A percentile compares a stretch with the other conserved stretches of the same genome.
Evolutionary conservation across 169 alveolate genomes (phyloP).

Genomic region (Plasmodium falciparum): DNA sequence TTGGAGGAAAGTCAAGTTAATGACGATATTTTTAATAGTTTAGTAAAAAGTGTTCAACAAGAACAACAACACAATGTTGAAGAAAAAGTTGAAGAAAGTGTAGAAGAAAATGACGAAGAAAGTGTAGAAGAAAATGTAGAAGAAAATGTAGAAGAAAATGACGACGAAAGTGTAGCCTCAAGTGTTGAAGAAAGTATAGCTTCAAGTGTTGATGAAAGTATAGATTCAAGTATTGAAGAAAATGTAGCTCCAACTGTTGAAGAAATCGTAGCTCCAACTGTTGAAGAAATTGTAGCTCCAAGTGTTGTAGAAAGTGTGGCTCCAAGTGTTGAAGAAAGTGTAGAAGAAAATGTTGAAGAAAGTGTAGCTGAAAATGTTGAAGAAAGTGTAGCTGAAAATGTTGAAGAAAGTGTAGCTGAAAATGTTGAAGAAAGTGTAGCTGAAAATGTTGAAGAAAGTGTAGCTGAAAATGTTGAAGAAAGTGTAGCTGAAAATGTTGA

Average conservation of each 20-base stretch:
- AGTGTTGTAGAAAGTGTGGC: neutral
- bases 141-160: neutral
- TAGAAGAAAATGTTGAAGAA: slow-evolving; percentile 11
- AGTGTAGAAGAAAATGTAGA: neutral
- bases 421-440: slow-evolving; percentile 5
- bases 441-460: slow-evolving; percentile 8
- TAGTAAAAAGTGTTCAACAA: neutral
- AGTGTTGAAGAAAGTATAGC: neutral
- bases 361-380: neutral
- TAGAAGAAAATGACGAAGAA: slow-evolving; percentile 1
- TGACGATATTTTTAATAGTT: neutral
- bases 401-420: neutral
- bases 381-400: neutral
- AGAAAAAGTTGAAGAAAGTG: neutral
- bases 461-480: neutral
- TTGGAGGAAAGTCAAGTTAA: neutral
- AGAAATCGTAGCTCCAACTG: neutral
- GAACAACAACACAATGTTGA: too few species aligned
- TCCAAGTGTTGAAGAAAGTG: too few species aligned
- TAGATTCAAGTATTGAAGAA: too few species aligned
- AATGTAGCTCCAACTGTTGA: too few species aligned
- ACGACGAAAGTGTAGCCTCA: neutral
- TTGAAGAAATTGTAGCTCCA: neutral
- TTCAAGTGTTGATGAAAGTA: neutral
- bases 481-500: neutral